Base-by-base conservation (phyloP, 2,329 filamentous ascomycete genomes). In the Claviceps pazoutovae region DNA sequence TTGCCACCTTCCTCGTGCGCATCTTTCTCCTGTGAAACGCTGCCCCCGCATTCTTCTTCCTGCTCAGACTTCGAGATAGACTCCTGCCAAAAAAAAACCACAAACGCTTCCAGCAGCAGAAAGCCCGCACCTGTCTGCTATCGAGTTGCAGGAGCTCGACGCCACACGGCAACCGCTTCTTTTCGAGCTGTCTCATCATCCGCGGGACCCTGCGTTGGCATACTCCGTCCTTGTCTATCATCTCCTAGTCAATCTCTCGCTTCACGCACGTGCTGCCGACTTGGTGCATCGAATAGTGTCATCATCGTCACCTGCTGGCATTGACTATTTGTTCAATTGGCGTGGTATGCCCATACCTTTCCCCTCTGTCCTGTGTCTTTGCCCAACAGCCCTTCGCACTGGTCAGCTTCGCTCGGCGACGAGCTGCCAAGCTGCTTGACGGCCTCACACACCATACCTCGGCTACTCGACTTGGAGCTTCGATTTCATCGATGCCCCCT, bases 181-280 rank as follows among this genome's bases (percentile, higher is more conserved):
- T 48, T 38, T 47, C 21, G 44, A 46, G 44, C 44, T 46, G 13
- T 5, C n/a, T 39, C 26, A n/a, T 49, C 44, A 16, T 49, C 47
- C 47, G 42, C 47, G 17, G 11, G 11, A 37, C 46, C 14, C 36
- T 49, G 5, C n/a, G 19, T 23, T 49, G 26, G 49, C 45, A 48
- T 41, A 46, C 48, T 46, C 52, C 49, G 45, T 53, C 45, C 21
- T 47, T 46, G 2, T 49, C 34, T 11, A 39, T 50, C 14, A 14
- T 44, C 41, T 38, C 48, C 23, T 50, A 17, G 13, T 44, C 41
- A 39, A 26, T 14, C 34, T 19, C 19, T 34, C 48, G 14, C 30
- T 41, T 43, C 39, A 34, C 39, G 21, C 26, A 30, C 26, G 26
- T 30, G 26, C 26, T 30, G 3, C 30, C 48, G 5, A 34, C 39